Evolutionary conservation across 2,329 filamentous ascomycete genomes (phyloP), one percentile per base, ranked within the genome.

Genomic region (Ophiosphaerella korrae): DNA sequence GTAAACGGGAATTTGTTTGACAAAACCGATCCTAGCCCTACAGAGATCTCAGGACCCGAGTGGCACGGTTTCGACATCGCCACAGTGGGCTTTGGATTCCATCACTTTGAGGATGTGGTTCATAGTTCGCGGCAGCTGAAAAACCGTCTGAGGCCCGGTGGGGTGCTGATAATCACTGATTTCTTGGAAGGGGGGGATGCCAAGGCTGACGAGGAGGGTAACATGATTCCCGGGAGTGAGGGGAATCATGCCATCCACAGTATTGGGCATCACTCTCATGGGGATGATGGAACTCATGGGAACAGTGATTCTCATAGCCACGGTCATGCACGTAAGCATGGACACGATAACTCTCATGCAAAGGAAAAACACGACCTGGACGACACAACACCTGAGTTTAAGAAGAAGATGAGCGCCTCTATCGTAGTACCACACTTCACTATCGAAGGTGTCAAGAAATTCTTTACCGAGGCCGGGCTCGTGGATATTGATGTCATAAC

Each of bases 371-470:
- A 53, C 24, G 52, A 56, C 26, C 33, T 37, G 16, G 47, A 46
- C 6, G 51, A 60, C 8, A 42, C 40, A 1, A 44, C 38, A 2
- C 23, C 43, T 0, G 58, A 48, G 21, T 40, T 64, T 3, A 53
- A 44, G 13, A 56, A 63, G 32, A 64, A 78, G 6, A 76, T 77
- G 47, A 61, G 66, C 3, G 72, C 80, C 32, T 87, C 85, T 0
- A 80, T 92, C 16, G 82, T 81, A 29, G 85, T 88, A 45, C 79
- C 85, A 54, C 88, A 88, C 0, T 92, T 92, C 70, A 80, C 78
- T 1, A 74, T 83, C 66, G 78, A 81, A 9, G 76, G 82, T 24
- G 82, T 90, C 44, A 78, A 76, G 62, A 70, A 74, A 18, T 80
- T 90, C 57, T 90, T 89, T 62, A 78, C 80, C 49, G 74, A 76